phyloP scores from a whole-genome alignment of 768 basidiomycete genomes.

The Chalciporus pseudorubinellus region DNA sequence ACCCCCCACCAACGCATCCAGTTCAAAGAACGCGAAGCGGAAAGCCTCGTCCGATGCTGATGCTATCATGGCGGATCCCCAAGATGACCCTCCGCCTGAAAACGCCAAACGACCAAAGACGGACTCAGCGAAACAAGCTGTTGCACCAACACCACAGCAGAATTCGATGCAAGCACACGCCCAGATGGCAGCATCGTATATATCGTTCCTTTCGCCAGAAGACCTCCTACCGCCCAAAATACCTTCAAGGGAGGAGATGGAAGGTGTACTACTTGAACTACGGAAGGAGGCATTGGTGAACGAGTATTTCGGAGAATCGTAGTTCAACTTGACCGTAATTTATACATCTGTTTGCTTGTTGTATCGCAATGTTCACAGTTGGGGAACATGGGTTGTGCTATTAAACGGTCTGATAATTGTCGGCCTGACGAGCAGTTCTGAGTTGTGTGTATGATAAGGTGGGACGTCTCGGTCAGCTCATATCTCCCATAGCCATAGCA shows the following conservation, averaged over 20 bases:
- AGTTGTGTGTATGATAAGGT: neutral
- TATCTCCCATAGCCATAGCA: slow-evolving; percentile 10
- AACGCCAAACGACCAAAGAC: slow-evolving; percentile 33
- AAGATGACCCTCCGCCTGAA: slow-evolving; percentile 24
- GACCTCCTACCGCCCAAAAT: slow-evolving; percentile 73
- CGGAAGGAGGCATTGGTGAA: slow-evolving; percentile 81
- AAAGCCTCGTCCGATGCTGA: slow-evolving; percentile 52
- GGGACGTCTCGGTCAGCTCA: slow-evolving; percentile 4
- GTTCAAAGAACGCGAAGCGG: slow-evolving; percentile 44
- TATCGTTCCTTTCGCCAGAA: slow-evolving; percentile 72
- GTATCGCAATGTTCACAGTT: slow-evolving; percentile 1
- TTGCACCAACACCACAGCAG: neutral
- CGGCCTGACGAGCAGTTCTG: neutral
- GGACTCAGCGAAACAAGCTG: slow-evolving; percentile 7
- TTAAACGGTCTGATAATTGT: neutral
- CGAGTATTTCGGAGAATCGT: slow-evolving; percentile 62
- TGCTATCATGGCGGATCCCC: slow-evolving; percentile 32
- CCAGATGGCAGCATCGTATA: slow-evolving; percentile 62
- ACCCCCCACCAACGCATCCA: slow-evolving; percentile 18
- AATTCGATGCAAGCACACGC: slow-evolving; percentile 37
- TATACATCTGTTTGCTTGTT: slow-evolving; percentile 10
- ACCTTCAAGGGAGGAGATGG: slow-evolving; percentile 78
- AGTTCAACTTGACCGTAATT: slow-evolving; percentile 7
- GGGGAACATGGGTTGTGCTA: neutral
- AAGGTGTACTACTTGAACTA: slow-evolving; percentile 65